Evolutionary conservation across 768 basidiomycete species (phyloP).

Genomic region (Boletus sp.): DNA sequence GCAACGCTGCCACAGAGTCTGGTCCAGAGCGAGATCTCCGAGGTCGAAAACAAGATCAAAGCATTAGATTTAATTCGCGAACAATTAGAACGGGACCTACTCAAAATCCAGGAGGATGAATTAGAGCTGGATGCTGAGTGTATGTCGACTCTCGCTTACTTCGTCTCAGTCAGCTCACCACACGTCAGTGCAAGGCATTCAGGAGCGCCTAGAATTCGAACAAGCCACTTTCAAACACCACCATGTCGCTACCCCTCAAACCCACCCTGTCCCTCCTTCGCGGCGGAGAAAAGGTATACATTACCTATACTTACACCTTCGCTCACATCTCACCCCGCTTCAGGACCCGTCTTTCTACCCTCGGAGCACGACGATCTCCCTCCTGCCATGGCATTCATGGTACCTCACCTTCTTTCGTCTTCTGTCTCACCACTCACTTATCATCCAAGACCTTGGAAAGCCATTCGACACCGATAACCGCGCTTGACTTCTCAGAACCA

Average conservation of each 20-base stretch:
- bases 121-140: conserved; percentile 95
- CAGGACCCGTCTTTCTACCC: conserved; percentile 92
- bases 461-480: conserved; percentile 78
- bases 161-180: conserved; percentile 4
- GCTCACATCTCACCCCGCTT: conserved; percentile 4
- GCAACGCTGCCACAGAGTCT: conserved; percentile 54
- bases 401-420: conserved; percentile 29
- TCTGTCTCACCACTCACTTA: conserved; percentile 9
- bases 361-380: conserved; percentile 97
- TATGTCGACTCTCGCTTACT: conserved; percentile 39
- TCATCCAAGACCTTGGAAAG: conserved; percentile 69
- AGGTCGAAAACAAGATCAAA: conserved; percentile 88
- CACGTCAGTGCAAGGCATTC: conserved; percentile 77
- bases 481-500: conserved; percentile 94
- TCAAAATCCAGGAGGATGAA: conserved; percentile 91
- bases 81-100: conserved; percentile 75
- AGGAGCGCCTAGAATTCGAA: conserved; percentile 78
- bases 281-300: conserved; percentile 32
- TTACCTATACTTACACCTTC: neutral
- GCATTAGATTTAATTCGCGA: conserved; percentile 76
- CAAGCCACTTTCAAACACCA: conserved; percentile 37
- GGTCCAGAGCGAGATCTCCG: conserved; percentile 80
- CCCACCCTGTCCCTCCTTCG: conserved; percentile 24
- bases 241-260: conserved; percentile 9
- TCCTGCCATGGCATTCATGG: conserved; percentile 95